Evolutionary conservation across 2,329 filamentous ascomycete genomes (phyloP).

Genomic region (Drechslerella dactyloides): DNA sequence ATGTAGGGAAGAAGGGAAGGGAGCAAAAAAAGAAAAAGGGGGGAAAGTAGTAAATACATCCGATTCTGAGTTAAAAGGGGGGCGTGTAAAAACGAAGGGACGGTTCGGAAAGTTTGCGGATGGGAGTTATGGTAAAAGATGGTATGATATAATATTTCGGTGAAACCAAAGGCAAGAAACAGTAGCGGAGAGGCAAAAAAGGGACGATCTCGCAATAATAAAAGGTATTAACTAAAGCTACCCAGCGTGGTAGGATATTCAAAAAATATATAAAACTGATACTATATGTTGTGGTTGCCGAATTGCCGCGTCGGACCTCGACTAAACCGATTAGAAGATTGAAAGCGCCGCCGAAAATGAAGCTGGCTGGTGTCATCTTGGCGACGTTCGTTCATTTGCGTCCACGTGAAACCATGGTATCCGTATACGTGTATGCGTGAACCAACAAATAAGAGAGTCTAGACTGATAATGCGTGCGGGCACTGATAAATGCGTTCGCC

Average conservation of each 20-base stretch:
- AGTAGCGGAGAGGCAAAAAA: background rate
- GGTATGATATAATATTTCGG: constrained; percentile 25
- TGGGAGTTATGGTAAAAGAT: background rate
- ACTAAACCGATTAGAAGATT: background rate
- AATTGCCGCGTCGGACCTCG: background rate
- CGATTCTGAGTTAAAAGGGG: constrained; percentile 14
- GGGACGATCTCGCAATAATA: background rate
- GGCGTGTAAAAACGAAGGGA: constrained; percentile 16
- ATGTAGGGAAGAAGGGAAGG: constrained; percentile 2
- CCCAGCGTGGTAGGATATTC: background rate
- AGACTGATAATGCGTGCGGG: no score
- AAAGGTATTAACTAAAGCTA: constrained; percentile 4
- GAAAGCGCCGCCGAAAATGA: background rate
- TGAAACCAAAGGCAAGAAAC: background rate
- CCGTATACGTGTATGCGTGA: constrained; percentile 1
- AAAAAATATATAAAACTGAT: background rate
- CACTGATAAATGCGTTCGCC: no score
- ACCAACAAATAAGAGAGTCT: background rate
- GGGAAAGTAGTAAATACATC: constrained; percentile 33
- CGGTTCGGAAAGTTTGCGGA: background rate
- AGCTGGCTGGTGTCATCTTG: background rate
- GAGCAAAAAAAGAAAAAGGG: constrained; percentile 12
- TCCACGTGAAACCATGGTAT: background rate
- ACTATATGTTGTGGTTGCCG: background rate
- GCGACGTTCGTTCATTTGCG: background rate